Percentiles rank a stretch among this genome's conserved stretches.
Conservation (phyloP, 2,329 filamentous ascomycete genomes). For the Fusarium redolens region DNA sequence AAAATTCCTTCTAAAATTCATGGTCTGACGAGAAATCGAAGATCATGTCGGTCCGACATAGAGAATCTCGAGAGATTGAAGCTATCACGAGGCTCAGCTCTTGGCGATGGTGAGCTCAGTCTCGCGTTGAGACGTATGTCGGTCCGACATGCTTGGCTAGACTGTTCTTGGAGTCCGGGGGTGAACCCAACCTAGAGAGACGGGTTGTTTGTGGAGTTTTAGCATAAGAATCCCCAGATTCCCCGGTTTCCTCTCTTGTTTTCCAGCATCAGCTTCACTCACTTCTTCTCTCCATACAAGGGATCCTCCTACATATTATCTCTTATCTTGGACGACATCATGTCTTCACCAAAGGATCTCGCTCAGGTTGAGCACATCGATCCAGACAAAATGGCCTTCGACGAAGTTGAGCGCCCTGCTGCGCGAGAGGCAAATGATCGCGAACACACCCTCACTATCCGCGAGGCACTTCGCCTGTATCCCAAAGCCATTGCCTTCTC, state of each 20-base stretch:
- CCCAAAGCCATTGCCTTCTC: conserved; percentile 52
- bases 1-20: background rate
- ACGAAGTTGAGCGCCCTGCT: conserved; percentile 11
- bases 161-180: background rate
- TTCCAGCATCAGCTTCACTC: background rate
- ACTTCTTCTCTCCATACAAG: background rate
- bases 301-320: background rate
- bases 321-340: background rate
- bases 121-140: background rate
- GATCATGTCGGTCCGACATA: conserved; percentile 21
- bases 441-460: conserved; percentile 48
- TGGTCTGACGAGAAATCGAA: background rate
- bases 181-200: conserved; percentile 5
- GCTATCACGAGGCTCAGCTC: conserved; percentile 14
- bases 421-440: conserved; percentile 18
- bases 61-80: background rate
- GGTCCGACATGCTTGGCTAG: conserved; percentile 9
- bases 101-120: conserved; percentile 8
- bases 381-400: conserved; percentile 9
- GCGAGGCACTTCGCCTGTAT: conserved; percentile 54
- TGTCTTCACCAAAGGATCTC: conserved; percentile 15
- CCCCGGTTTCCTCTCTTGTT: background rate
- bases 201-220: conserved; percentile 9
- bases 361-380: conserved; percentile 25
- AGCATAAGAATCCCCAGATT: conserved; percentile 27